A percentile compares a stretch with the other conserved stretches of the same genome.
Conservation (phyloP, 352 stramenopile species). For the Globisporangium apiculatum region DNA sequence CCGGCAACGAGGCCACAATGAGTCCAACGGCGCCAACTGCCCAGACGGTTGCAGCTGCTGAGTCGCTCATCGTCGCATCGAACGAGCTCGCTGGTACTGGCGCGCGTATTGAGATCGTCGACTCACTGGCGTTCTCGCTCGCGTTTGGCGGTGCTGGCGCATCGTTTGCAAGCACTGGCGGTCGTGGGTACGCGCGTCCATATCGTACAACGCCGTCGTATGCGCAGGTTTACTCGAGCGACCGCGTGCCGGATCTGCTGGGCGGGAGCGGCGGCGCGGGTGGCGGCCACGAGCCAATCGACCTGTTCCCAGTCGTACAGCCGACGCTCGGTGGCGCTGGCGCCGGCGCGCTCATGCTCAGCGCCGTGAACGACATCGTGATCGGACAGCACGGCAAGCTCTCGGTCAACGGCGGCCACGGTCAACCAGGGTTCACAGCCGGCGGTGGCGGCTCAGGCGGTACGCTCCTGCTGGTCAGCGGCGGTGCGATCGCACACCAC, state of each 20-base stretch:
- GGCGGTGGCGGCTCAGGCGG: slow-evolving; percentile 55
- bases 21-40: slow-evolving; percentile 62
- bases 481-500: slow-evolving; percentile 51
- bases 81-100: slow-evolving; percentile 40
- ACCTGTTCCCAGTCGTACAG: slow-evolving; percentile 55
- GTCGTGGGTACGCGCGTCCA: slow-evolving; percentile 39
- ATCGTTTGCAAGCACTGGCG: slow-evolving; percentile 45
- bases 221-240: slow-evolving; percentile 27
- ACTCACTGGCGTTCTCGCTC: slow-evolving; percentile 85
- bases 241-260: slow-evolving; percentile 70
- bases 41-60: slow-evolving; percentile 18
- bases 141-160: slow-evolving; percentile 85
- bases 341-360: slow-evolving; percentile 79
- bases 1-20: slow-evolving; percentile 69
- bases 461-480: slow-evolving; percentile 40
- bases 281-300: slow-evolving; percentile 75
- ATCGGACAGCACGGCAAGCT: slow-evolving; percentile 77
- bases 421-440: slow-evolving; percentile 41
- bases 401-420: slow-evolving; percentile 61
- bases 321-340: slow-evolving; percentile 86
- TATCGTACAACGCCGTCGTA: slow-evolving; percentile 14
- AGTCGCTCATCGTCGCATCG: slow-evolving; percentile 35
- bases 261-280: slow-evolving; percentile 90
- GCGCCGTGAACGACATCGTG: slow-evolving; percentile 92
- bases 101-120: slow-evolving; percentile 40